A percentile compares a stretch with the other conserved stretches of the same genome.
Evolutionary conservation across 352 stramenopile species (phyloP).

Genomic region (Globisporangium spiculum): DNA sequence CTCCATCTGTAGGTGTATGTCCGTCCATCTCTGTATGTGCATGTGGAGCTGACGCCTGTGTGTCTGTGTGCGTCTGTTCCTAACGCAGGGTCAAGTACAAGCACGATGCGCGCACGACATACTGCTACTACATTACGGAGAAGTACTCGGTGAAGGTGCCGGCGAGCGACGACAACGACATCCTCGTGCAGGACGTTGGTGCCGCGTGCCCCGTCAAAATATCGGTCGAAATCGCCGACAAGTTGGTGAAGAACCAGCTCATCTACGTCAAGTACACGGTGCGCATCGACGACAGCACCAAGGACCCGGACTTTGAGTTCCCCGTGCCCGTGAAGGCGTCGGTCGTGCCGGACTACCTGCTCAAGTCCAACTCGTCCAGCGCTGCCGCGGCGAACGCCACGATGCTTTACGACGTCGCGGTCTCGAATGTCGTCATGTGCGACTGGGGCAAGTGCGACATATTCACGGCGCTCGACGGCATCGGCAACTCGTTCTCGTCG

Average conservation of each 20-base stretch:
- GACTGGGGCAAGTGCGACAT: slow-evolving; percentile 73
- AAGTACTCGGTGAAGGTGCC: slow-evolving; percentile 56
- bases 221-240: slow-evolving; percentile 52
- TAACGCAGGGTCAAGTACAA: slow-evolving; percentile 50
- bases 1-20: not conserved
- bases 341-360: slow-evolving; percentile 41
- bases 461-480: slow-evolving; percentile 47
- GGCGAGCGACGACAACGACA: slow-evolving; percentile 30
- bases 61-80: not conserved
- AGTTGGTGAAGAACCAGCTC: slow-evolving; percentile 41
- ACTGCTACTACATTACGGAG: slow-evolving; percentile 75
- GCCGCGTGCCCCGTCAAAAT: slow-evolving; percentile 61
- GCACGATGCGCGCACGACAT: slow-evolving; percentile 75
- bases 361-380: slow-evolving; percentile 23
- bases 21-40: not conserved
- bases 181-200: slow-evolving; percentile 39
- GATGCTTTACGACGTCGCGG: slow-evolving; percentile 49
- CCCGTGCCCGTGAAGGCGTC: slow-evolving; percentile 37
- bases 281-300: slow-evolving; percentile 43
- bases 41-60: not conserved
- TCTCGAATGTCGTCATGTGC: slow-evolving; percentile 76
- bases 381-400: slow-evolving; percentile 25
- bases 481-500: slow-evolving; percentile 54
- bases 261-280: slow-evolving; percentile 66
- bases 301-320: slow-evolving; percentile 57